Evolutionary conservation across 257 asterid genomes (phyloP).

Genomic region (Nicotiana sylvestris): DNA sequence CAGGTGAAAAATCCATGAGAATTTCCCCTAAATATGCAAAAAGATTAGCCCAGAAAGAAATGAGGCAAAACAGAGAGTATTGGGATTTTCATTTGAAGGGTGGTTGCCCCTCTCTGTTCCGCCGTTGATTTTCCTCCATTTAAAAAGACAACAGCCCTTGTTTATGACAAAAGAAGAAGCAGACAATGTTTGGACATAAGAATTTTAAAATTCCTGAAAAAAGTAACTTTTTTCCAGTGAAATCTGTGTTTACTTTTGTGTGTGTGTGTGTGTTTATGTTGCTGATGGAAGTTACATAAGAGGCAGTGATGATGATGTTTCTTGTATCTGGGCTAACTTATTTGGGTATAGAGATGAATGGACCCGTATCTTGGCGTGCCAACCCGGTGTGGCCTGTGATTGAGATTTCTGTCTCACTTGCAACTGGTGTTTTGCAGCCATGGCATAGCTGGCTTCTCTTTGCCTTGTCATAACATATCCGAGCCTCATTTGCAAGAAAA

Average conservation of each 20-base stretch:
- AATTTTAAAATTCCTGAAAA: too few species aligned
- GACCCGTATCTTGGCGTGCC: slow-evolving; percentile 26
- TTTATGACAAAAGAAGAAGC: too few species aligned
- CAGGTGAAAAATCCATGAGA: too few species aligned
- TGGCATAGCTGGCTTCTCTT: background rate
- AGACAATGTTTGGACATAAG: too few species aligned
- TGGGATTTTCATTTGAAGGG: background rate
- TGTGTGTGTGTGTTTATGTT: too few species aligned
- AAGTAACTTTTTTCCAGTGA: too few species aligned
- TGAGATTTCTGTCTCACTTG: background rate
- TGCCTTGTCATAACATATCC: background rate
- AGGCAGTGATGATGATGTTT: background rate
- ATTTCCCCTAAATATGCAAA: background rate
- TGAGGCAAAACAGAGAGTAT: background rate
- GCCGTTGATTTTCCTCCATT: background rate
- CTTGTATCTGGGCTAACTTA: background rate
- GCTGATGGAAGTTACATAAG: background rate
- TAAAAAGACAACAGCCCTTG: background rate
- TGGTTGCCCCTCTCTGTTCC: too few species aligned
- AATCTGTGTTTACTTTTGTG: too few species aligned
- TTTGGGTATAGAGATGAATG: background rate
- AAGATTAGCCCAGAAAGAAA: background rate
- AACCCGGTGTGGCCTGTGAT: background rate
- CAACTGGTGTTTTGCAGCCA: slow-evolving; percentile 20
- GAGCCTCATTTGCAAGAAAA: slow-evolving; percentile 12